phyloP scores from a whole-genome alignment of 441 rosid species.

The Lepidium campestre region DNA sequence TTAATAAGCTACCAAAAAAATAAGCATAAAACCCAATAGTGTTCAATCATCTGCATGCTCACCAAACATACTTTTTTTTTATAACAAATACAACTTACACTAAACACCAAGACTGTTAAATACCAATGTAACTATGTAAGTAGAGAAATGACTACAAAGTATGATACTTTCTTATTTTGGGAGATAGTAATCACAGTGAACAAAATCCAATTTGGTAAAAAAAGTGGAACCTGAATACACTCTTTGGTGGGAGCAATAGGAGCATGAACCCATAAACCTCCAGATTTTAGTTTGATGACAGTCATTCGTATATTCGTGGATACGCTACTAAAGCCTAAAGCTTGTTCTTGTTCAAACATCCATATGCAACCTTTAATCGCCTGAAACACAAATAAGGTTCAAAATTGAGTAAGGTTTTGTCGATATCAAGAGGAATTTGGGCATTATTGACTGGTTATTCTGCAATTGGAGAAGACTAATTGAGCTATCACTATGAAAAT shows the following conservation, averaged over 20 bases:
- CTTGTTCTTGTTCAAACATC: conserved; percentile 98
- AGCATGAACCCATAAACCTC: conserved; percentile 99
- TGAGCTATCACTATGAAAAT: background rate
- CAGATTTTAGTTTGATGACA: conserved; percentile 88
- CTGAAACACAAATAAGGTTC: conserved; percentile 30
- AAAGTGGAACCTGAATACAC: conserved; percentile 62
- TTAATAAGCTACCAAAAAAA: conserved; percentile 63
- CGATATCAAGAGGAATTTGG: background rate
- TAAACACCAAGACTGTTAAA: background rate
- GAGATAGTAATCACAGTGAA: background rate
- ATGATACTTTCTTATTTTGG: background rate
- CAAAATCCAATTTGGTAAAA: background rate
- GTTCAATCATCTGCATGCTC: background rate
- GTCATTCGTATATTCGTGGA: conserved; percentile 93
- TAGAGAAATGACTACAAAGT: background rate
- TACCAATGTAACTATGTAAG: background rate
- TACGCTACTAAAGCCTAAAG: conserved; percentile 97
- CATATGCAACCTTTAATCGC: conserved; percentile 81
- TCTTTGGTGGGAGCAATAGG: conserved; percentile 96
- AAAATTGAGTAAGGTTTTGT: background rate
- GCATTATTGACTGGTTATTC: background rate
- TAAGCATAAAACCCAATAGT: background rate
- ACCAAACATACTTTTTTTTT: background rate
- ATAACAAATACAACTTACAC: background rate
- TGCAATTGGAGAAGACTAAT: background rate